Percentiles rank a stretch among this genome's conserved stretches.
Conservation (phyloP, 2,329 filamentous ascomycete genomes). For the Triangularia verruculosa region DNA sequence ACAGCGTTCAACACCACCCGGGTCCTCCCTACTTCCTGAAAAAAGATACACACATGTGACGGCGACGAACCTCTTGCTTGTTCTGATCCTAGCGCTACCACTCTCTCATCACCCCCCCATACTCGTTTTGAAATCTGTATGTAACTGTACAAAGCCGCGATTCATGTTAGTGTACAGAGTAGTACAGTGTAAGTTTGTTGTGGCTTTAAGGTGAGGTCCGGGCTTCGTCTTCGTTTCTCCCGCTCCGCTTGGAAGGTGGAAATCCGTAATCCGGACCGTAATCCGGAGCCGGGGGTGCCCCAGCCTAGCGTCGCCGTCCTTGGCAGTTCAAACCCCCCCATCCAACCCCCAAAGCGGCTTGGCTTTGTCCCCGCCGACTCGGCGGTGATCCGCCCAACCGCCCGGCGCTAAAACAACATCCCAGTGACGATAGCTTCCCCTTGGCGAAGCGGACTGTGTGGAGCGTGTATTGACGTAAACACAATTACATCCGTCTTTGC, state of each 20-base stretch:
- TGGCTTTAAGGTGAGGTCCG: neutral
- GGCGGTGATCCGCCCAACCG: neutral
- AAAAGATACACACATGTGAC: neutral
- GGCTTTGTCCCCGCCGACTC: neutral
- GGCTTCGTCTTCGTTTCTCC: neutral
- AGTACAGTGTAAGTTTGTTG: neutral
- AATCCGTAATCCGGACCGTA: neutral
- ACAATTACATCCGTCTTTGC: neutral
- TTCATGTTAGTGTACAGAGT: neutral
- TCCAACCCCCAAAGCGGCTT: neutral
- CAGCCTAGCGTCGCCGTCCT: too few relatives aligned
- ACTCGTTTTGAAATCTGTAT: neutral
- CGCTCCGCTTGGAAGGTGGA: neutral
- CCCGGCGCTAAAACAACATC: neutral
- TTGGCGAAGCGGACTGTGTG: neutral
- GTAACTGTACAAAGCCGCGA: neutral
- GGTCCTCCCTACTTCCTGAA: neutral
- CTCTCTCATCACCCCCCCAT: neutral
- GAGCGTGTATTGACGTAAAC: neutral
- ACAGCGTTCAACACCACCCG: neutral
- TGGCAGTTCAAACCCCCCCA: too few relatives aligned
- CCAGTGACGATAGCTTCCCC: neutral
- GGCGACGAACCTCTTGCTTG: neutral
- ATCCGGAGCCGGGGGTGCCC: neutral
- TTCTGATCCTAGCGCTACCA: neutral